Base-by-base conservation (phyloP, 768 basidiomycete species). In the Suillus spraguei region DNA sequence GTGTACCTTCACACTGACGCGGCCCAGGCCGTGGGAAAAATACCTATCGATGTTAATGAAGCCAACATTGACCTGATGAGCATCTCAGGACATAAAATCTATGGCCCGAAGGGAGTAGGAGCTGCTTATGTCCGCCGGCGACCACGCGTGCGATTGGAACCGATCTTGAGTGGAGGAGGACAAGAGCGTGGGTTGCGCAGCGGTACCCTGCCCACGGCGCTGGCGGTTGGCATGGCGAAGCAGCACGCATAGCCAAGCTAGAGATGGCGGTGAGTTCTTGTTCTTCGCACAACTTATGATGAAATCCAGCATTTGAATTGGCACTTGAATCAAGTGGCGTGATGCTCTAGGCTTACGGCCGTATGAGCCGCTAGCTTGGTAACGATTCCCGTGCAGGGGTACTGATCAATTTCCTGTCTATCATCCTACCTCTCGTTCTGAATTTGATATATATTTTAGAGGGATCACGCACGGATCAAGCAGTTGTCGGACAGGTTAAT, bases 1-100 rank as follows among this genome's bases (percentile, higher is more conserved):
- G 84, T 97, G 20, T 91, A 94, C 77, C 89, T 99, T 83, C 97
- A 99, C 78, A 96, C 97, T 22, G 97, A 99, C 75, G 97, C 94
- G 33, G 97, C 97, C 0, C 97, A 99, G 75, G 97, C 95, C 5
- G 87, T 87, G 35, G 95, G 94, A 42, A 97, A 98, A 79, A 88
- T 99, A 60, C 87, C 89, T 1, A 68, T 99, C 38, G 90, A 99
- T 75, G 97, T 99, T 46, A 95, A 99, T 71, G 94, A 89, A 69
- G 88, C 94, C 87, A 94, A 96, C 69, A 85, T 99, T 63, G 97
- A 99, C 79, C 82, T 97, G 50, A 88, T 99, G 89, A 94, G 92
- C 67, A 94, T 99, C 55, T 95, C 94, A 9, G 97, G 93, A 1
- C 97, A 99, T 82, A 99, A 99, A 80, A 77, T 99, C 4, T 99